Evolutionary conservation across 2,329 filamentous ascomycete genomes (phyloP), one percentile per base, ranked within the genome.

Genomic region (Fusarium oxysporum): DNA sequence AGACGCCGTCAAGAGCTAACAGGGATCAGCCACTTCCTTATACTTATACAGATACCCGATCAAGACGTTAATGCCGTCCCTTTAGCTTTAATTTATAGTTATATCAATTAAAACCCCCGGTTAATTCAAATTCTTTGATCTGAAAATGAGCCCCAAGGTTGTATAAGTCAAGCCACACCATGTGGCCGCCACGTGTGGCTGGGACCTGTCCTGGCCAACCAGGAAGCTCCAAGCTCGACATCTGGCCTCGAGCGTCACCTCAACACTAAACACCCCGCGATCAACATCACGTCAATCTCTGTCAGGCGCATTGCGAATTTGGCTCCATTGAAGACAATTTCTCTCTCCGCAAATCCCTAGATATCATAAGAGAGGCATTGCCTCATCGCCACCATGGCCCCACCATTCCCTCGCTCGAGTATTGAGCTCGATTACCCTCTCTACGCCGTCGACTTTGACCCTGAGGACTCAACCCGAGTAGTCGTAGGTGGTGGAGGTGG

Each of bases 401-500:
- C 80, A 55, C 78, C 80, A 28, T 81, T 90, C 70, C 82, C 83
- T 61, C 82, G 82, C 67, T 88, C 92, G 68, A 92, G 90, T 81
- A 85, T 90, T 75, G 90, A 90, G 62, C 89, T 97, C 73, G 89
- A 91, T 65, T 98, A 96, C 82, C 95, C 95, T 54, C 89, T 97
- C 66, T 97, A 95, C 82, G 91, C 92, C 62, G 93, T 94, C 80
- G 95, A 95, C 79, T 98, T 97, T 82, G 94, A 97, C 79, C 93
- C 92, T 57, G 88, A 92, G 78, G 91, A 97, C 84, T 88, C 92
- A 67, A 89, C 89, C 71, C 91, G 91, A 72, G 86, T 98, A 30
- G 85, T 97, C 13, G 93, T 97, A 41, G 94, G 92, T 68, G 96
- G 96, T 58, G 96, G 96, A 70, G 96, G 96, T 73, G 96, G 96